Evolutionary conservation across 768 basidiomycete species (phyloP), one percentile per base, ranked within the genome.

Genomic region (Tylopilus felleus): DNA sequence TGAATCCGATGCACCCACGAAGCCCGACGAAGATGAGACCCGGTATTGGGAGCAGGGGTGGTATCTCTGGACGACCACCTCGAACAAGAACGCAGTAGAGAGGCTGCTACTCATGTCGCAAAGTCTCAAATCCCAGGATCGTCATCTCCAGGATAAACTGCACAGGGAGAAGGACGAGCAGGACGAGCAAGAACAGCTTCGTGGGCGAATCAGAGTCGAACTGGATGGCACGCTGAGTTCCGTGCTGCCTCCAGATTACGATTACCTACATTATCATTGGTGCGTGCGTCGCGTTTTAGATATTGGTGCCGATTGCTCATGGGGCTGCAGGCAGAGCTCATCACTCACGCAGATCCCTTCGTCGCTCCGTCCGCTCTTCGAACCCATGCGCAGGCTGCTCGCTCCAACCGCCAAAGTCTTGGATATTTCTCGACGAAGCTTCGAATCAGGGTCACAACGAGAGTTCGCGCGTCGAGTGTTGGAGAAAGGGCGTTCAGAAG

Each of bases 41-140:
- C 65, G 79, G 57, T 77, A 80, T 61, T 91, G 88, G 88, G 77
- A 87, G 52, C 81, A 84, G 61, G 88, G 88, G 5, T 86, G 80
- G 78, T 91, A 91, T 63, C 61, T 91, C 39, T 90, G 87, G 86
- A 77, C 80, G 47, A 79, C 80, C 16, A 75, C 74, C 50, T 82
- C 76, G 46, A 74, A 76, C 45, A 74, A 73, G 65, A 80, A 78
- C 12, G 75, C 78, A 8, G 73, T 77, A 58, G 80, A 85, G 64
- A 83, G 81, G 61, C 68, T 84, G 47, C 70, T 79, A 17, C 73
- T 75, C 46, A 89, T 90, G 87, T 76, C 74, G 60, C 64, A 74
- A 52, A 80, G 79, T 55, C 72, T 90, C 40, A 75, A 53, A 43
- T 49, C 13, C 3, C 86, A 88, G 67, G 73, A 75, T 40, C 71